These are phyloP conservation scores for Penicillium paradoxum DNA, from an alignment of 495 filamentous ascomycete genomes.

Conservation along the genomic window DNA sequence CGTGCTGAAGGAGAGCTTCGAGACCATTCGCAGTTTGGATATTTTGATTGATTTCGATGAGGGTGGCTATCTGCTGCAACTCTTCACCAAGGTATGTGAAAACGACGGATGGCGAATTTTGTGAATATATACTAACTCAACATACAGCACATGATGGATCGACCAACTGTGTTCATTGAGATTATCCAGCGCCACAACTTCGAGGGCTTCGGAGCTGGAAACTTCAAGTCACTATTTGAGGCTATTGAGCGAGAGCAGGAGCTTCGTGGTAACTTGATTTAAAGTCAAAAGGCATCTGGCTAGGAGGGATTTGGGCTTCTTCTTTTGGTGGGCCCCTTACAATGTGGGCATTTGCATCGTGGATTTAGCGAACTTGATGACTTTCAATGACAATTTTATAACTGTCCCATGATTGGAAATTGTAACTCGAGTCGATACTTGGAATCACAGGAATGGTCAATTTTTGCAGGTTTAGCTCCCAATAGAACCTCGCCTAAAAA, in stretches of 20 bases:
- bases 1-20: conserved; percentile 68
- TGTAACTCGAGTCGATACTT: too few relatives aligned
- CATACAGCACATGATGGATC: conserved; percentile 76
- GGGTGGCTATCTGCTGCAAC: conserved; percentile 74
- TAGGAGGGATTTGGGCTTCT: not conserved
- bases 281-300: not conserved
- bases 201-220: conserved; percentile 86
- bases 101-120: not conserved
- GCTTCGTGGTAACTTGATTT: conserved; percentile 68
- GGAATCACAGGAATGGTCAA: too few relatives aligned
- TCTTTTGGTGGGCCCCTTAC: not conserved
- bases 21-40: conserved; percentile 63
- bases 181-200: conserved; percentile 88
- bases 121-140: conserved; percentile 16
- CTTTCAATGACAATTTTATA: not conserved
- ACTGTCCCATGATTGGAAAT: not conserved
- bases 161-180: conserved; percentile 90
- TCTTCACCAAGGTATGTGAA: conserved; percentile 69
- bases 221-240: conserved; percentile 90
- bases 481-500: too few relatives aligned
- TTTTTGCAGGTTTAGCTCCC: too few relatives aligned
- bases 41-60: conserved; percentile 93
- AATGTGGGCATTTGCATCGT: not conserved
- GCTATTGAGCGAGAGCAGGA: conserved; percentile 89
- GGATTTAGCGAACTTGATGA: not conserved